Evolutionary conservation across 2,329 filamentous ascomycete species (phyloP).

Genomic region (Calonectria honghensis): DNA sequence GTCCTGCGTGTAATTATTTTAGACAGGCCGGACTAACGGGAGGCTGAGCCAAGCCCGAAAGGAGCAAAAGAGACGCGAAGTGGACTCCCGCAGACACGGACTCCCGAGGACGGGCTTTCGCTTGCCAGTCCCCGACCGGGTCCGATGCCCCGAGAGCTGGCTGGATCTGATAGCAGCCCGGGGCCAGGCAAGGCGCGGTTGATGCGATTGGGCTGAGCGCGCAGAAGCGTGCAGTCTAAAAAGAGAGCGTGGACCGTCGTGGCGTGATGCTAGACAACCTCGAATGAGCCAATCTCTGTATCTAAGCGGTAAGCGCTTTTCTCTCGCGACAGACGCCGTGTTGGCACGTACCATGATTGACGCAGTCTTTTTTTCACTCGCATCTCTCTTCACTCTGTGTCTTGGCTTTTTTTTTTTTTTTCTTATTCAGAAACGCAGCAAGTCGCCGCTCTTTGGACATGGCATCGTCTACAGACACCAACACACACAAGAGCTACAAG

Average conservation of each 20-base stretch:
- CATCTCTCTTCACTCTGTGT: too few relatives aligned
- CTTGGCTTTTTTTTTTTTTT: background rate
- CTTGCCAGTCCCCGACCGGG: slow-evolving; percentile 11
- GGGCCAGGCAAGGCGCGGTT: background rate
- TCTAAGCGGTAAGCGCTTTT: slow-evolving; percentile 8
- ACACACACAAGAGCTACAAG: background rate
- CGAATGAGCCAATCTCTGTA: background rate
- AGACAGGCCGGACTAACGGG: background rate
- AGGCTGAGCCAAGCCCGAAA: background rate
- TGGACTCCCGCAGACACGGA: slow-evolving; percentile 9
- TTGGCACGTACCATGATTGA: background rate
- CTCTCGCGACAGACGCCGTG: slow-evolving; percentile 9
- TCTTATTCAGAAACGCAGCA: background rate
- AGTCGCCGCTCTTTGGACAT: background rate
- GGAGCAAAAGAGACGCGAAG: background rate
- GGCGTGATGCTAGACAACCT: background rate
- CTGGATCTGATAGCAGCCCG: slow-evolving; percentile 17
- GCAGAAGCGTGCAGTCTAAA: slow-evolving; percentile 12
- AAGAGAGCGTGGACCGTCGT: slow-evolving; percentile 3
- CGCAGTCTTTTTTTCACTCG: background rate
- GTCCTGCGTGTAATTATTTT: background rate
- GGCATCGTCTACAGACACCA: background rate
- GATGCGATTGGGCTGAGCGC: slow-evolving; percentile 20
- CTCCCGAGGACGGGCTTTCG: slow-evolving; percentile 12
- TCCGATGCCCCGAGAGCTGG: background rate